These are phyloP conservation scores for Petasospora rhodanensis DNA, from an alignment of 1,139 yeast genomes.

Conservation along the genomic window DNA sequence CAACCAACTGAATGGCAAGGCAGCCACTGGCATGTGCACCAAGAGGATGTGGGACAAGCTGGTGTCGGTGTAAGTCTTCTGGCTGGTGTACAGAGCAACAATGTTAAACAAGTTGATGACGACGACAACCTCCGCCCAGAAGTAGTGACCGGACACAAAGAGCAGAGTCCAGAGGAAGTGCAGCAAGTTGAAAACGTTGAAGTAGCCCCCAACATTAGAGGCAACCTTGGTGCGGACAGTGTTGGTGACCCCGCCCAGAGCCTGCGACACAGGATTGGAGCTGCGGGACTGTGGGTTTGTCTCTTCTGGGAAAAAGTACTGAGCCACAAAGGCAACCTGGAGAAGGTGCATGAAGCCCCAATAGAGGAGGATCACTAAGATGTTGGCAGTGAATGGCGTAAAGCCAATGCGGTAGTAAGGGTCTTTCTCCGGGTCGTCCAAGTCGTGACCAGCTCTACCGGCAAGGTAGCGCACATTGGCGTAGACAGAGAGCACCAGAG, in stretches of 20 bases:
- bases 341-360: slow-evolving; percentile 53
- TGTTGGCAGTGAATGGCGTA: slow-evolving; percentile 69
- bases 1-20: slow-evolving; percentile 73
- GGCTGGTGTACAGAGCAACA: slow-evolving; percentile 45
- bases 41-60: slow-evolving; percentile 38
- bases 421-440: slow-evolving; percentile 36
- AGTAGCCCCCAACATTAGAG: slow-evolving; percentile 52
- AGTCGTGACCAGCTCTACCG: slow-evolving; percentile 37
- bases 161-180: slow-evolving; percentile 59
- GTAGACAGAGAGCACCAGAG: slow-evolving; percentile 40
- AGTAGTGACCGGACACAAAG: slow-evolving; percentile 51
- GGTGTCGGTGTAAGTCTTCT: slow-evolving; percentile 54
- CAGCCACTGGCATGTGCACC: slow-evolving; percentile 60
- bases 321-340: slow-evolving; percentile 51
- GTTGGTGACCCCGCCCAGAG: slow-evolving; percentile 8
- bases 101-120: slow-evolving; percentile 55
- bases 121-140: slow-evolving; percentile 54
- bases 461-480: slow-evolving; percentile 52
- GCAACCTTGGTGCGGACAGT: slow-evolving; percentile 29
- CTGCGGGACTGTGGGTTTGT: slow-evolving; percentile 11
- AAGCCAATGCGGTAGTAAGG: slow-evolving; percentile 39
- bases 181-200: slow-evolving; percentile 54
- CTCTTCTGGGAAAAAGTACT: slow-evolving; percentile 43
- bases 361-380: slow-evolving; percentile 46
- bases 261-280: slow-evolving; percentile 8